Percentiles rank a stretch among this genome's conserved stretches.
These are phyloP conservation scores for Endoconidiophora laricicola DNA, from an alignment of 2,329 filamentous ascomycete species.

Conservation along the genomic window DNA sequence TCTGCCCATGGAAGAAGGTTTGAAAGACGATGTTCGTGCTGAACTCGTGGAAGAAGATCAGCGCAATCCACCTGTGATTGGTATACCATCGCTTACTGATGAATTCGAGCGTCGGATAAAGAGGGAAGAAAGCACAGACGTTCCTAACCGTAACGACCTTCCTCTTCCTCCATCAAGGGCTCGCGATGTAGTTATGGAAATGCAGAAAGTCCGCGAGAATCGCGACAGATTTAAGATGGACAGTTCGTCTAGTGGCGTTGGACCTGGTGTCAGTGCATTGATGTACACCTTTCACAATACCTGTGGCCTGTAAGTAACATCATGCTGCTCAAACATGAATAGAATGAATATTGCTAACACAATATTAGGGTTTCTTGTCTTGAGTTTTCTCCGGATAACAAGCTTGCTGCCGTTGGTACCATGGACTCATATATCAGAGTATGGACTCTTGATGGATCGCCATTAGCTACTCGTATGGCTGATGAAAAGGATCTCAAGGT, in stretches of 20 bases:
- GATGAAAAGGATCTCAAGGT: slow-evolving; percentile 42
- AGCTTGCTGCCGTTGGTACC: slow-evolving; percentile 75
- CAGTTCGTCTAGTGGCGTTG: slow-evolving; percentile 64
- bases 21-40: slow-evolving; percentile 71
- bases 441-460: slow-evolving; percentile 77
- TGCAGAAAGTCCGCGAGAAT: slow-evolving; percentile 84
- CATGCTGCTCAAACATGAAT: background rate
- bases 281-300: slow-evolving; percentile 99
- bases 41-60: slow-evolving; percentile 75
- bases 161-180: slow-evolving; percentile 78
- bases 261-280: slow-evolving; percentile 70
- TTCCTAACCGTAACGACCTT: slow-evolving; percentile 58
- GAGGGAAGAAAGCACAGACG: slow-evolving; percentile 75
- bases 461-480: slow-evolving; percentile 50
- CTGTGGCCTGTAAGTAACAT: slow-evolving; percentile 55
- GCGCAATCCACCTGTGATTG: slow-evolving; percentile 53
- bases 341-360: slow-evolving; percentile 13
- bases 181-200: slow-evolving; percentile 82
- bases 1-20: slow-evolving; percentile 64
- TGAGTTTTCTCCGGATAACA: slow-evolving; percentile 84
- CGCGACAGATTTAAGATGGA: slow-evolving; percentile 84
- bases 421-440: slow-evolving; percentile 90
- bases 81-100: slow-evolving; percentile 60
- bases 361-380: slow-evolving; percentile 61
- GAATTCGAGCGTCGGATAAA: slow-evolving; percentile 82